Conservation (phyloP, 176 grass and related monocot species). For the Rhynchospora tenuis region DNA sequence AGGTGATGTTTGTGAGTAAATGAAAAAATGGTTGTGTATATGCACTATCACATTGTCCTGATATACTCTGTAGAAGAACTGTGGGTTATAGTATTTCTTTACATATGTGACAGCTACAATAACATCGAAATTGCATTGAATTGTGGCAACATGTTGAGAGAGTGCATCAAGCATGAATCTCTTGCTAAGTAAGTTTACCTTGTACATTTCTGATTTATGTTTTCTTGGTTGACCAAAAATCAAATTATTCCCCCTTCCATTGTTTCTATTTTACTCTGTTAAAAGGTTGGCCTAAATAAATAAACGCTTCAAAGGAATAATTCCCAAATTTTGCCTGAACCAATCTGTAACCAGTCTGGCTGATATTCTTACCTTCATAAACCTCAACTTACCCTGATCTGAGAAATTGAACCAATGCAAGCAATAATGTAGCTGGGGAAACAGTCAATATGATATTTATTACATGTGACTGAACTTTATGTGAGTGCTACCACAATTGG, state of each 20-base stretch:
- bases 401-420: background rate
- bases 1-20: background rate
- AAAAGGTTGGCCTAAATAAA: background rate
- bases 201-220: background rate
- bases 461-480: background rate
- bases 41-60: background rate
- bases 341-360: background rate
- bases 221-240: background rate
- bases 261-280: background rate
- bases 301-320: background rate
- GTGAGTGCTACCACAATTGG: background rate
- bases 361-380: background rate
- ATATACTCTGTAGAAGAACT: background rate
- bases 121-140: slow-evolving; percentile 97
- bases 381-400: slow-evolving; percentile 1
- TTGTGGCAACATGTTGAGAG: slow-evolving; percentile 97
- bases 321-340: background rate
- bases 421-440: background rate
- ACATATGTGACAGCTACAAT: slow-evolving; percentile 63
- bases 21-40: background rate
- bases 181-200: slow-evolving; percentile 86
- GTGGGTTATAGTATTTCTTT: background rate
- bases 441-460: background rate
- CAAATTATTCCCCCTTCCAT: background rate
- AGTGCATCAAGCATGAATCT: slow-evolving; percentile 92